These are phyloP conservation scores for Cutaneotrichosporon spelunceum DNA, from an alignment of 1,284 basidiomycete species.

Conservation along the genomic window DNA sequence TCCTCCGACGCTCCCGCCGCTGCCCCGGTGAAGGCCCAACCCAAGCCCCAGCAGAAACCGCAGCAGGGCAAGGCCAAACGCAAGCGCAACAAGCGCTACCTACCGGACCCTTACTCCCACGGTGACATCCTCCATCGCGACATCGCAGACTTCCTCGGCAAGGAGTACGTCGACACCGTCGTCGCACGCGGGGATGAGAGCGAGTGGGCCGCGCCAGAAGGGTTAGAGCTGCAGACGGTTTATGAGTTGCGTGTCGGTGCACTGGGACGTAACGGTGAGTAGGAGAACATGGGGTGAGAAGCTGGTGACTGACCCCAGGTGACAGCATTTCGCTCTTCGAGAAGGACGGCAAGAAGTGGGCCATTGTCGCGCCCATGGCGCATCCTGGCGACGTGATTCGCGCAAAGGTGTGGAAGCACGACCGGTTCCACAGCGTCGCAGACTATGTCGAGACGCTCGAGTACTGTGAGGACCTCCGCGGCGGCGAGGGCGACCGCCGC, in stretches of 20 bases:
- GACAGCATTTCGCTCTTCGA: conserved; percentile 31
- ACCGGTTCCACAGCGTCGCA: conserved; percentile 66
- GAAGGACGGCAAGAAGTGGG: conserved; percentile 59
- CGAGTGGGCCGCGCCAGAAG: conserved; percentile 30
- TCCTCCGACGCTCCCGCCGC: not conserved
- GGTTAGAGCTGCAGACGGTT: conserved; percentile 58
- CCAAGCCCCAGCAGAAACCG: conserved; percentile 2
- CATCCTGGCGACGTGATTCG: conserved; percentile 75
- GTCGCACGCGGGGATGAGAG: conserved; percentile 35
- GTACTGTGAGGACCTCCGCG: conserved; percentile 65
- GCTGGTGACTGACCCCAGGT: conserved; percentile 17
- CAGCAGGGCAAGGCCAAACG: conserved; percentile 27
- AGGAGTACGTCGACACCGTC: conserved; percentile 58
- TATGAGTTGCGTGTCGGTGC: conserved; percentile 62
- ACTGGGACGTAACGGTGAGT: conserved; percentile 34
- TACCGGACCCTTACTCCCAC: conserved; percentile 64
- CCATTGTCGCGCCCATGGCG: conserved; percentile 73
- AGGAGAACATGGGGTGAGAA: too few species aligned
- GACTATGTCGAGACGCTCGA: conserved; percentile 69
- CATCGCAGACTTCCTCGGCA: conserved; percentile 64
- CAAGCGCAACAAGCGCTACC: conserved; percentile 33
- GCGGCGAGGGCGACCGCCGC: conserved; percentile 55
- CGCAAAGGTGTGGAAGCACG: conserved; percentile 64
- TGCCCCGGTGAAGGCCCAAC: not conserved
- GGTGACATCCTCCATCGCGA: conserved; percentile 76